Conservation (phyloP, 257 asterid genomes). For the Solanum sparsipilum region DNA sequence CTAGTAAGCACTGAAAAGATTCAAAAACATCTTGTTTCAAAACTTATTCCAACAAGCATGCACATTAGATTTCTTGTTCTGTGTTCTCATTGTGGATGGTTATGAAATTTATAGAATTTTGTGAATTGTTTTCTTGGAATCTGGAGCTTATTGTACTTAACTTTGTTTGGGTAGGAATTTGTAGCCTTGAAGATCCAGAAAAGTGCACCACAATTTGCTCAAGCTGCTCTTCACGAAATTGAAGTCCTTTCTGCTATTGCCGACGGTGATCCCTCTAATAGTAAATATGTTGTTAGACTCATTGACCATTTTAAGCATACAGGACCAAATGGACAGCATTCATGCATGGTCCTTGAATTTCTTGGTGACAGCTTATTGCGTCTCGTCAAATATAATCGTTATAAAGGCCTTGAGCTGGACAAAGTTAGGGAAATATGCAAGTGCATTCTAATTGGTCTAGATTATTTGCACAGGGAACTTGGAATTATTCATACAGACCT, state of each 20-base stretch:
- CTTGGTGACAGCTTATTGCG: conserved; percentile 90
- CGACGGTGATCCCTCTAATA: conserved; percentile 57
- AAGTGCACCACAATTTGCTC: conserved; percentile 92
- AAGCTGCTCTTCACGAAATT: conserved; percentile 93
- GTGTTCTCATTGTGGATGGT: not conserved
- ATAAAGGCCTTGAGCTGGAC: conserved; percentile 69
- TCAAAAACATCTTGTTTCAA: not conserved
- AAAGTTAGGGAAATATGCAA: conserved; percentile 86
- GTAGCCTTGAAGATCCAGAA: conserved; percentile 98
- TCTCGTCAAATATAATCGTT: conserved; percentile 62
- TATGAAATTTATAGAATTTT: not conserved
- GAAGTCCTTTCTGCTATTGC: conserved; percentile 81
- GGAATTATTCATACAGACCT: conserved; percentile 85
- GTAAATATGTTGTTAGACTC: conserved; percentile 59
- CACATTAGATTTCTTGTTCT: not conserved
- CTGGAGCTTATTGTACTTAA: not conserved
- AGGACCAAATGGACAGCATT: conserved; percentile 98
- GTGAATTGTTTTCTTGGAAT: not conserved
- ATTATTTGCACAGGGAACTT: conserved; percentile 75
- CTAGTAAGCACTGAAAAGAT: not conserved
- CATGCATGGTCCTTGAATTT: conserved; percentile 96
- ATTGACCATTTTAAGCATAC: conserved; percentile 84
- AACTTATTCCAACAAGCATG: not conserved
- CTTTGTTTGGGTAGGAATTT: conserved; percentile 31
- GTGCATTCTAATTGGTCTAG: conserved; percentile 83